phyloP scores from a whole-genome alignment of 225 moss, liverwort and hornwort genomes.

The Neckera pumila region DNA sequence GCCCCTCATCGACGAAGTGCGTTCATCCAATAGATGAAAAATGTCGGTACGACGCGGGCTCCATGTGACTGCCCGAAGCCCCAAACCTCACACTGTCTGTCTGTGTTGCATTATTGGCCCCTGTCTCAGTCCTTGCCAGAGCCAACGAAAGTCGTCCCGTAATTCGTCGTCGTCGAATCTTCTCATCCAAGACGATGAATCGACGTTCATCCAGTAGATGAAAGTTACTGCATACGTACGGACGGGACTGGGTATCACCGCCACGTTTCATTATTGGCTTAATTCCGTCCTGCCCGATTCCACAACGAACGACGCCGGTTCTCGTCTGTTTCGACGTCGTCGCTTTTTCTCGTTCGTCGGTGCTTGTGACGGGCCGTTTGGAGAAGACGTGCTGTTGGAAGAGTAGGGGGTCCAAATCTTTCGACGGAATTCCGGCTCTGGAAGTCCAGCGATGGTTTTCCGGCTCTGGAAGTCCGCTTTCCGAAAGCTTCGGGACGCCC shows the following conservation, averaged over 20 bases:
- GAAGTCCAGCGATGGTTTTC: not conserved
- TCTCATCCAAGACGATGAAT: not conserved
- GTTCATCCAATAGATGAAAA: not conserved
- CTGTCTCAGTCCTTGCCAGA: not conserved
- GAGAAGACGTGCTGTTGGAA: not conserved
- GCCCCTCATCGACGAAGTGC: not conserved
- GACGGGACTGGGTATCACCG: not conserved
- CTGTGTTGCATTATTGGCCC: not conserved
- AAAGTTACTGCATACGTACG: not conserved
- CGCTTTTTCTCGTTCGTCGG: not conserved
- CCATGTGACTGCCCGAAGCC: not conserved
- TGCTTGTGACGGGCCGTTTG: not conserved
- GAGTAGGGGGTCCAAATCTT: not conserved
- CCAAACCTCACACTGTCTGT: not conserved
- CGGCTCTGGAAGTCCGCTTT: not conserved
- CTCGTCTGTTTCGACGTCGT: not conserved
- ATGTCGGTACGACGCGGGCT: not conserved
- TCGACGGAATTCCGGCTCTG: not conserved
- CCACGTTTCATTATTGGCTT: not conserved
- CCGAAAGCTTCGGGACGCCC: not conserved
- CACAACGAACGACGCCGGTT: not conserved
- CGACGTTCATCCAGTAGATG: rapidly evolving
- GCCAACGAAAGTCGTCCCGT: not conserved
- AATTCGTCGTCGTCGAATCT: not conserved
- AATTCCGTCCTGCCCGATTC: not conserved